Base-by-base conservation (phyloP, 2,329 filamentous ascomycete genomes). In the Beauveria varroae region DNA sequence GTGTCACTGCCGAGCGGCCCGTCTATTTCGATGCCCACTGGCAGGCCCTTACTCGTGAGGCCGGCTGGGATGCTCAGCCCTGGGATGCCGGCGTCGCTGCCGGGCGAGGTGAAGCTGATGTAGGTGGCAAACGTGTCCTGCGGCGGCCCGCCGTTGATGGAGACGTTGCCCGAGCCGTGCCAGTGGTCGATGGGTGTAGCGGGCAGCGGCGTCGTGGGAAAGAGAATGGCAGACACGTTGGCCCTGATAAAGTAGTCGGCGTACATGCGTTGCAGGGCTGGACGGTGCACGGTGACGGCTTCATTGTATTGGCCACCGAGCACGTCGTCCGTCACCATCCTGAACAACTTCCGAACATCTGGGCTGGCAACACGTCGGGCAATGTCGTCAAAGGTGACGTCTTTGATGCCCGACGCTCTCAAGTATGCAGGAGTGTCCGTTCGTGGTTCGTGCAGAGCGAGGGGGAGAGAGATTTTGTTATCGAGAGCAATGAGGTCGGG, bases 121-220 rank as follows among this genome's bases (percentile, higher is more conserved):
- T 64, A 65, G 3, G 60, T 57, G 12, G 16, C 43, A 52, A 65
- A 65, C 3, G 63, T 52, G 12, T 55, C 16, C 18, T 62, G 51
- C 1, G 62, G 64, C 4, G 63, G 63, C 4, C 63, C 64, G 28
- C 61, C 64, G 43, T 65, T 65, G 57, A 65, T 56, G 22, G 64
- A 62, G 5, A 65, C 62, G 28, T 62, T 62, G 20, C 64, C 63
- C 12, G 63, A 64, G 5, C 63, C 62, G 34, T 64, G 14, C 8
- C 60, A 28, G 14, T 47, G 30, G 41, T 65, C 63, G 0, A 65
- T 64, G 1, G 63, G 63, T 3, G 54, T 63, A 18, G 64, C 64
- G n/a, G 64, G 63, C 26, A 65, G 51, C 5, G 63, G 59, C 5
- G 64, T 65, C 9, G 64, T 64, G 10, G 64, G 64, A 24, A 65